Conservation (phyloP, 176 grass and related monocot genomes). For the Guadua angustifolia region DNA sequence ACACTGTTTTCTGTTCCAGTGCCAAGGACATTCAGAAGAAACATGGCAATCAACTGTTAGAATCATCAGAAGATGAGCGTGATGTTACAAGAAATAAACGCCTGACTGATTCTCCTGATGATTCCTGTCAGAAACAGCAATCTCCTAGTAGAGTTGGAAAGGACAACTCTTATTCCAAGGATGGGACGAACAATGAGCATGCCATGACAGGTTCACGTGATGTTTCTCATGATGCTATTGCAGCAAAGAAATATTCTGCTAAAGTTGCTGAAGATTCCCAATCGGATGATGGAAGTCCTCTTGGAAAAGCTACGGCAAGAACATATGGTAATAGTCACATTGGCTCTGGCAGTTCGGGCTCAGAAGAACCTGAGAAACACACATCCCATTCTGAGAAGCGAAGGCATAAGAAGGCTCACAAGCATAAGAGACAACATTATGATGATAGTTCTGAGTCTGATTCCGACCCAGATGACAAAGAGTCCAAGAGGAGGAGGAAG, state of each 20-base stretch:
- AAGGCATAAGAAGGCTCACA: slow-evolving; percentile 64
- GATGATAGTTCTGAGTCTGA: slow-evolving; percentile 66
- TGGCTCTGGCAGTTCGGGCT: slow-evolving; percentile 54
- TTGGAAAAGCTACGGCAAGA: slow-evolving; percentile 48
- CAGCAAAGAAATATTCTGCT: slow-evolving; percentile 38
- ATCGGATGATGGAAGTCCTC: slow-evolving; percentile 52
- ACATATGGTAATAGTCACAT: slow-evolving; percentile 36
- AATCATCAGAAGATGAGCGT: slow-evolving; percentile 53
- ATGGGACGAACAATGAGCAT: slow-evolving; percentile 26
- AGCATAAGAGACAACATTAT: slow-evolving; percentile 68
- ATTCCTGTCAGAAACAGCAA: neutral
- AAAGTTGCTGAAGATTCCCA: slow-evolving; percentile 42
- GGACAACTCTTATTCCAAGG: slow-evolving; percentile 11
- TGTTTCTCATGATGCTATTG: slow-evolving; percentile 25
- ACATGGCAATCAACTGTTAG: slow-evolving; percentile 30
- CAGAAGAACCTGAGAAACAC: slow-evolving; percentile 57
- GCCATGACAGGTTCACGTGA: slow-evolving; percentile 10
- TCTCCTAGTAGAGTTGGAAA: slow-evolving; percentile 37
- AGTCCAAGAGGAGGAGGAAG: slow-evolving; percentile 67
- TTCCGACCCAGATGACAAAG: slow-evolving; percentile 62
- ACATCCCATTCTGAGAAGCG: slow-evolving; percentile 60
- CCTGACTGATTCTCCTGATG: slow-evolving; percentile 25
- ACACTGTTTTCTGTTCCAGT: slow-evolving; percentile 49
- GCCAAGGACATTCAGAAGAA: slow-evolving; percentile 46
- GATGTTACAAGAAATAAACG: slow-evolving; percentile 37